A percentile compares a stretch with the other conserved stretches of the same genome.
These are phyloP conservation scores for Lichtheimia ramosa DNA, from an alignment of 371 early-diverging fungal species.

Conservation along the genomic window DNA sequence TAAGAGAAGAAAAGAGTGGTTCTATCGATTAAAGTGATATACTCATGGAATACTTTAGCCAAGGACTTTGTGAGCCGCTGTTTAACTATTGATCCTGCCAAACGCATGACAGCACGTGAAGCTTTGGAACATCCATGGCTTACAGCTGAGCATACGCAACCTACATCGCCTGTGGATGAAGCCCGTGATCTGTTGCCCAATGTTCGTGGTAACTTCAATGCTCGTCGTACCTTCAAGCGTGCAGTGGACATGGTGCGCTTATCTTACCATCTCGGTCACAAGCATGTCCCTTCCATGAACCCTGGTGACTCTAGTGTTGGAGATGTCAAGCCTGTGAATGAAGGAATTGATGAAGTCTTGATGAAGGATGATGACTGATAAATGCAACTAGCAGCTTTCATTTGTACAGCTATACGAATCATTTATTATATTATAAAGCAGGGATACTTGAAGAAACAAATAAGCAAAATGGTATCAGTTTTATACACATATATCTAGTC, in stretches of 20 bases:
- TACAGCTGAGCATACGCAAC: conserved; percentile 30
- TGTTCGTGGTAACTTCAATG: conserved; percentile 82
- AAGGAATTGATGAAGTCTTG: conserved; percentile 46
- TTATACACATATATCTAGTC: too few relatives aligned
- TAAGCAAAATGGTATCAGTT: too few relatives aligned
- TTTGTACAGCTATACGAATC: too few relatives aligned
- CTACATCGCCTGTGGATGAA: conserved; percentile 26
- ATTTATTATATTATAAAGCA: too few relatives aligned
- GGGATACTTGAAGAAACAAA: too few relatives aligned
- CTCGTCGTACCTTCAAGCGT: conserved; percentile 72
- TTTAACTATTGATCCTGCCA: conserved; percentile 72
- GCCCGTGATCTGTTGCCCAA: conserved; percentile 67
- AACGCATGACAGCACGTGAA: conserved; percentile 74
- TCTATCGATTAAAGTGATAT: neutral
- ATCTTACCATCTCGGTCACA: conserved; percentile 44
- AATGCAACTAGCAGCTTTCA: neutral
- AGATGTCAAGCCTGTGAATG: conserved; percentile 41
- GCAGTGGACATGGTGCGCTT: conserved; percentile 64
- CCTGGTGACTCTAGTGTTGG: conserved; percentile 7
- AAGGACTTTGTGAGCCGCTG: conserved; percentile 81
- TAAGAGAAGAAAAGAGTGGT: conserved; percentile 8
- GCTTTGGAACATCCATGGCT: conserved; percentile 81
- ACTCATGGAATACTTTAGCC: conserved; percentile 44
- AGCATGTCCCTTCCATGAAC: conserved; percentile 28
- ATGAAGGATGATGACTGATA: conserved; percentile 22